phyloP scores from a whole-genome alignment of 371 early-diverging fungal species.

The Funneliformis caledonium region DNA sequence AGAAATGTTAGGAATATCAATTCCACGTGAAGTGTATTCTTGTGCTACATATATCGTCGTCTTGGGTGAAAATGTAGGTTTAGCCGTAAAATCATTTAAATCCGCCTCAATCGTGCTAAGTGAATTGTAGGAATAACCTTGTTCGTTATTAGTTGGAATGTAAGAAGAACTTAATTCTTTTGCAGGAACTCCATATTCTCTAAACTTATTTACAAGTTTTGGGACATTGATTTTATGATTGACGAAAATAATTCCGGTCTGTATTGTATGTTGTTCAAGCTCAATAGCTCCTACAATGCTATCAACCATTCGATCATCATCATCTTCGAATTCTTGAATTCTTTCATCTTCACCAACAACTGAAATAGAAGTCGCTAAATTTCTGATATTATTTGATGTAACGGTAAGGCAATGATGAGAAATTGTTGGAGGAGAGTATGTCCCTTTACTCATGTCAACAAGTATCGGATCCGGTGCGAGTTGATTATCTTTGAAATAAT shows the following conservation, averaged over 20 bases:
- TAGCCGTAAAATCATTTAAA: not conserved
- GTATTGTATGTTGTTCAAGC: slow-evolving; percentile 50
- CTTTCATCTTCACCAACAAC: not conserved
- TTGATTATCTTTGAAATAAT: slow-evolving; percentile 65
- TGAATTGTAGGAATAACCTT: not conserved
- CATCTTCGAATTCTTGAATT: slow-evolving; percentile 51
- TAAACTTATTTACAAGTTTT: slow-evolving; percentile 44
- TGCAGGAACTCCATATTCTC: slow-evolving; percentile 45
- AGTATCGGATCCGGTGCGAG: slow-evolving; percentile 58
- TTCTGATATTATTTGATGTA: slow-evolving; percentile 56
- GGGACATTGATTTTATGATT: slow-evolving; percentile 50
- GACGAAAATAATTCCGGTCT: slow-evolving; percentile 68
- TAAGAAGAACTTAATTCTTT: slow-evolving; percentile 32
- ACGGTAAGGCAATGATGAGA: slow-evolving; percentile 66
- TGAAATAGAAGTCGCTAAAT: slow-evolving; percentile 44
- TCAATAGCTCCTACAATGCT: slow-evolving; percentile 58
- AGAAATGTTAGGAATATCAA: slow-evolving; percentile 84
- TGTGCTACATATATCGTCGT: slow-evolving; percentile 65
- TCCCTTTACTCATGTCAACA: slow-evolving; percentile 62
- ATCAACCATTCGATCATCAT: slow-evolving; percentile 70
- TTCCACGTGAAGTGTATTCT: slow-evolving; percentile 82
- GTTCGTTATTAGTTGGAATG: not conserved
- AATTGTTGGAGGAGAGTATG: slow-evolving; percentile 47
- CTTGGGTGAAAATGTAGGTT: not conserved
- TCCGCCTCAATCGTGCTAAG: not conserved